Percentiles rank a stretch among this genome's conserved stretches.
Evolutionary conservation across 1,139 yeast genomes (phyloP).

Genomic region (Scheffersomyces illinoinensis): DNA sequence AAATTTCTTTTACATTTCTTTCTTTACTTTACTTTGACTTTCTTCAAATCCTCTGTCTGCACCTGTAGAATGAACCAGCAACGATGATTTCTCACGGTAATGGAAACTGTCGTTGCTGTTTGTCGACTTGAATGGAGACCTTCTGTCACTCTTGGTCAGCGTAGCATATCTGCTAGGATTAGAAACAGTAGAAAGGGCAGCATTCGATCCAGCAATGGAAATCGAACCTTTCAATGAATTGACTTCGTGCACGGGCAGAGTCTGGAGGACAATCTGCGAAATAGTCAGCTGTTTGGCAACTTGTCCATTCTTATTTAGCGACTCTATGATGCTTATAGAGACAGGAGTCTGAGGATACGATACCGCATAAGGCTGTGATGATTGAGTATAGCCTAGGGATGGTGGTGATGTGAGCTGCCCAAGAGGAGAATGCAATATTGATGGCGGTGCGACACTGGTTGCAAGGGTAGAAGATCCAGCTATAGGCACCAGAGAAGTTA

Average conservation of each 20-base stretch:
- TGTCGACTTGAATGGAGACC: background rate
- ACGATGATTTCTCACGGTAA: background rate
- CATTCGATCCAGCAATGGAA: conserved; percentile 10
- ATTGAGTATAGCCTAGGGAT: background rate
- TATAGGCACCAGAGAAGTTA: background rate
- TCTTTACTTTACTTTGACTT: background rate
- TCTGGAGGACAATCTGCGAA: background rate
- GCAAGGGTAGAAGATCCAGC: conserved; percentile 14
- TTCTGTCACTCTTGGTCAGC: background rate
- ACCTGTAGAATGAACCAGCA: background rate
- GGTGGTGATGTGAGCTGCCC: background rate
- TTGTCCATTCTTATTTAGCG: background rate
- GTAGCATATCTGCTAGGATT: background rate
- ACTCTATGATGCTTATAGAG: background rate
- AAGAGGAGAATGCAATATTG: background rate
- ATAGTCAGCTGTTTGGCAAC: background rate
- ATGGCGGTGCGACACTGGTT: background rate
- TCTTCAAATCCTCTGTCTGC: background rate
- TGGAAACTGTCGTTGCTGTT: background rate
- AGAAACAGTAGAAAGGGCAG: conserved; percentile 2
- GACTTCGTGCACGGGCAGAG: conserved; percentile 14
- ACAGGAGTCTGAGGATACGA: background rate
- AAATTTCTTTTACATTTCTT: background rate
- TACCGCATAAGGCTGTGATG: background rate
- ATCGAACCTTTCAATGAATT: conserved; percentile 28